These are phyloP conservation scores for Boeremia lycopersici DNA, from an alignment of 2,329 filamentous ascomycete species.

Conservation along the genomic window DNA sequence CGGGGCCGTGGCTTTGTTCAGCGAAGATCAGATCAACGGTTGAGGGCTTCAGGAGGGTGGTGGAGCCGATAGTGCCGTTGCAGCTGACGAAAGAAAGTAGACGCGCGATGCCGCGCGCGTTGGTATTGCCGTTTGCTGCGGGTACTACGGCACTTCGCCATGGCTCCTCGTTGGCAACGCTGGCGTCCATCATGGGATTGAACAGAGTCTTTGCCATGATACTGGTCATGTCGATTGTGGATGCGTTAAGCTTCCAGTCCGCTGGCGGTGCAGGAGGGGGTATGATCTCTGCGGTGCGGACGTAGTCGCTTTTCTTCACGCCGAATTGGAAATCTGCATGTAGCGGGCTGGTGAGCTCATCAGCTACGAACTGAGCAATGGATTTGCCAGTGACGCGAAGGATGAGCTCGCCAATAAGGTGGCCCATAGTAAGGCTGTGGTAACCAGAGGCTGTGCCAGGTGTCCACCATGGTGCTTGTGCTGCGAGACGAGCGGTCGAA, in stretches of 20 bases:
- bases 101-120: constrained; percentile 18
- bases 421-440: constrained; percentile 22
- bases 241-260: not conserved
- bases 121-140: constrained; percentile 21
- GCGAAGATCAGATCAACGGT: constrained; percentile 23
- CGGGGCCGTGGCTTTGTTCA: constrained; percentile 9
- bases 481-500: constrained; percentile 15
- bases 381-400: constrained; percentile 14
- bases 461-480: constrained; percentile 25
- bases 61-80: constrained; percentile 1
- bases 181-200: constrained; percentile 17
- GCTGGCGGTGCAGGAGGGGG: constrained; percentile 12
- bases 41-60: constrained; percentile 9
- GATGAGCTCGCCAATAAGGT: constrained; percentile 20
- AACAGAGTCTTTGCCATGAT: constrained; percentile 9
- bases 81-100: constrained; percentile 18
- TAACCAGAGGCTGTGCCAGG: constrained; percentile 25
- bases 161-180: not conserved
- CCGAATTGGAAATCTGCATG: constrained; percentile 28
- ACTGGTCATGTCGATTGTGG: not conserved
- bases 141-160: constrained; percentile 7
- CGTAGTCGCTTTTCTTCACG: constrained; percentile 9
- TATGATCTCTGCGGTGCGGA: constrained; percentile 18
- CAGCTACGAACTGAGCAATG: constrained; percentile 24
- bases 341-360: constrained; percentile 72